Evolutionary conservation across 768 basidiomycete species (phyloP).

Genomic region (Russula abietina): DNA sequence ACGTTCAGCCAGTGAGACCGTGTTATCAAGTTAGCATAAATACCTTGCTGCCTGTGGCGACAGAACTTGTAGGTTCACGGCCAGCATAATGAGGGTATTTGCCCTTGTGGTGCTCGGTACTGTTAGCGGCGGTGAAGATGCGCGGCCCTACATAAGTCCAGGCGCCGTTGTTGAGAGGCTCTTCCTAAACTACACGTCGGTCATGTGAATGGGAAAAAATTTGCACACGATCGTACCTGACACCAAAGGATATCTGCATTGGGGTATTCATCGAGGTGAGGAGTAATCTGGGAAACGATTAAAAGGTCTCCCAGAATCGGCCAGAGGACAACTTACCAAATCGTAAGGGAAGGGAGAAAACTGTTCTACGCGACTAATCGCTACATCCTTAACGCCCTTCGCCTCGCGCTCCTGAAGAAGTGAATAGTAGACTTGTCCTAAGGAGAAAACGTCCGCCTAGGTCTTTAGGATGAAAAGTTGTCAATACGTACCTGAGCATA

Average conservation of each 20-base stretch:
- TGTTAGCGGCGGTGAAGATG: conserved; percentile 86
- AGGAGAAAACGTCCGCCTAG: not conserved
- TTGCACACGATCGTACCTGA: conserved; percentile 47
- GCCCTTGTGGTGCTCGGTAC: conserved; percentile 85
- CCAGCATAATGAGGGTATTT: conserved; percentile 92
- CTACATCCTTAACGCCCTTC: conserved; percentile 85
- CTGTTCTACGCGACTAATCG: conserved; percentile 92
- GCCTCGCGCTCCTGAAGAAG: conserved; percentile 88
- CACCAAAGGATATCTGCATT: conserved; percentile 93
- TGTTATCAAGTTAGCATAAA: conserved; percentile 20
- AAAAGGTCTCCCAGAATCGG: not conserved
- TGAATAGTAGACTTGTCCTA: conserved; percentile 91
- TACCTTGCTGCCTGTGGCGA: conserved; percentile 90
- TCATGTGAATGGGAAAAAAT: not conserved
- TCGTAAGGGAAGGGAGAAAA: conserved; percentile 97
- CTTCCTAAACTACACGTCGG: conserved; percentile 49
- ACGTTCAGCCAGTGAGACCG: not conserved
- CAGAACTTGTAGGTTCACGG: conserved; percentile 84
- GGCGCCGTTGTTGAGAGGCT: conserved; percentile 94
- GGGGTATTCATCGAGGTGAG: conserved; percentile 94
- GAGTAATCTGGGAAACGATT: conserved; percentile 55
- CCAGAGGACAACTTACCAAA: conserved; percentile 45
- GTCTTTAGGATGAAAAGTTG: not conserved
- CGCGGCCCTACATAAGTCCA: conserved; percentile 96
- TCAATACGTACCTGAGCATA: conserved; percentile 63